A percentile compares a stretch with the other conserved stretches of the same genome.
Evolutionary conservation across 768 basidiomycete species (phyloP).

Genomic region (Pisolithus albus): DNA sequence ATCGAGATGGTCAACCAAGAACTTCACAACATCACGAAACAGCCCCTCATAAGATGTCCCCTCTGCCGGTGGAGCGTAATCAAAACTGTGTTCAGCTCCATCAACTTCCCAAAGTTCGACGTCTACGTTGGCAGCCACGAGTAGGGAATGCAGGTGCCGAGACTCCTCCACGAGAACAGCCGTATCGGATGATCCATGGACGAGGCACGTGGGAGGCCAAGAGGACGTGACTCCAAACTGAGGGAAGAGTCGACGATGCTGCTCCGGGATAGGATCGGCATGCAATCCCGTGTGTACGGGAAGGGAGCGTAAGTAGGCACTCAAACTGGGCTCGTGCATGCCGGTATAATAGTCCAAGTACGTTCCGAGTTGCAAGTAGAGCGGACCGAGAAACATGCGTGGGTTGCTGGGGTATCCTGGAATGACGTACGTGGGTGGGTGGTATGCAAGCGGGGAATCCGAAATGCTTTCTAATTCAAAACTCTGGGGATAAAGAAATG

Average conservation of each 20-base stretch:
- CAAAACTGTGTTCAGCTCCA: slow-evolving; percentile 50
- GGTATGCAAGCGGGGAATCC: slow-evolving; percentile 43
- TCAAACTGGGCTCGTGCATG: slow-evolving; percentile 39
- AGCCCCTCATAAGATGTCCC: slow-evolving; percentile 26
- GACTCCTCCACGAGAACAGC: slow-evolving; percentile 41
- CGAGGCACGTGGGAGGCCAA: slow-evolving; percentile 42
- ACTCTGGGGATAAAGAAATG: slow-evolving; percentile 42
- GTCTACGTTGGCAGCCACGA: slow-evolving; percentile 31
- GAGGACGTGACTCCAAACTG: slow-evolving; percentile 31
- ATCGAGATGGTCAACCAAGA: slow-evolving; percentile 24
- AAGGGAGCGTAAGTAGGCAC: slow-evolving; percentile 30
- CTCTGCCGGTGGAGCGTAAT: slow-evolving; percentile 42
- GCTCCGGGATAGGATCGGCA: slow-evolving; percentile 20
- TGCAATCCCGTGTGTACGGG: slow-evolving; percentile 4
- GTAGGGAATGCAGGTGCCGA: slow-evolving; percentile 25
- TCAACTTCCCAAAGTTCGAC: slow-evolving; percentile 33
- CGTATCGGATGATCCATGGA: slow-evolving; percentile 45
- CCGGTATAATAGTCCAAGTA: slow-evolving; percentile 56
- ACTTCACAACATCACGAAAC: slow-evolving; percentile 35
- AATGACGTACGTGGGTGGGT: slow-evolving; percentile 36
- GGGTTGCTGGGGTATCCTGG: slow-evolving; percentile 59
- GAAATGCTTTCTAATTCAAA: slow-evolving; percentile 20
- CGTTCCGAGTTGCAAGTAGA: slow-evolving; percentile 54
- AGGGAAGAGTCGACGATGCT: slow-evolving; percentile 38
- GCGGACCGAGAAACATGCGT: slow-evolving; percentile 49